Evolutionary conservation across 2,329 filamentous ascomycete genomes (phyloP), one percentile per base, ranked within the genome.

Genomic region (Lasiodiplodia sp.): DNA sequence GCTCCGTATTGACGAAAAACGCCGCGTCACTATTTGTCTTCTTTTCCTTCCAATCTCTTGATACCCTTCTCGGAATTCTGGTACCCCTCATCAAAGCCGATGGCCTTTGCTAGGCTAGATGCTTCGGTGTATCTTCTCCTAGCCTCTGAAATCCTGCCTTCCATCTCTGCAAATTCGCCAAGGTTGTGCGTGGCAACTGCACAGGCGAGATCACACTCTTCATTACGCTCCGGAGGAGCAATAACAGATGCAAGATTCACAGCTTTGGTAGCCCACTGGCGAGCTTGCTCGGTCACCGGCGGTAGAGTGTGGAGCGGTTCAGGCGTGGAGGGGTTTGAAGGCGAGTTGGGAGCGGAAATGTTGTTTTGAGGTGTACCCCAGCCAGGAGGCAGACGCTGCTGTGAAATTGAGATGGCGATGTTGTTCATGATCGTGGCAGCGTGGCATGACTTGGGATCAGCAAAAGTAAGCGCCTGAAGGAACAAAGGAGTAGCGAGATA

Each of bases 361-460:
- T 16, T 23, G 12, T 31, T 23, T 6, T 6, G 16, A 12, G 12
- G 18, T 25, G 28, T 4, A 34, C 28, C 28, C 23, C 55, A 56
- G 52, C 67, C 53, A 4, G 68, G 49, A 5, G 68, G 62, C 21
- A 62, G 62, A 10, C 44, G 60, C 79, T 90, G 91, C 78, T 93
- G 91, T 2, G 90, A 90, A 70, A 95, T 88, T 56, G 88, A 90
- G 44, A 88, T 89, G 8, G 92, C 88, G 69, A 95, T 85, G 78
- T 95, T 95, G 82, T 94, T 94, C 92, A 95, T 96, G 76, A 97
- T 84, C 16, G 94, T 86, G 34, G 93, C 91, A 63, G 91, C 89
- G 77, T 97, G 94, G 77, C 94, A 97, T 37, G 84, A 87, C 28
- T 83, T 84, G 1, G 81, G 81, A 3, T 88, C 85, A 77, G 88